Base-by-base conservation (phyloP, 345 rosid genomes). In the Turritis glabra region DNA sequence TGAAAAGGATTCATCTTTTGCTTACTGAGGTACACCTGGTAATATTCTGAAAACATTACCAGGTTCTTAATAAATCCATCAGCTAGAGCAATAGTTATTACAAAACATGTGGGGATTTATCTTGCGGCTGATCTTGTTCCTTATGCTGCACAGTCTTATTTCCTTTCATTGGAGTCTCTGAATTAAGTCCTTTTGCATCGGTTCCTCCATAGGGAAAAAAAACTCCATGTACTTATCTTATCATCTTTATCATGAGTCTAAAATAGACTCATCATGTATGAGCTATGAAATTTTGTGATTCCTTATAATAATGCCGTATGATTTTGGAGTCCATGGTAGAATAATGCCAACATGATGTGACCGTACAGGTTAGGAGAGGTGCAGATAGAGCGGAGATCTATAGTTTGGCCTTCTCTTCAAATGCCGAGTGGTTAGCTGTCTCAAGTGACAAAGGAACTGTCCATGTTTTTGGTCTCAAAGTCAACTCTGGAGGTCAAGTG, bases 361-460 rank as follows among this genome's bases (percentile, higher is more conserved):
- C 6, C 43, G 13, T 63, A 44, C 71, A 96, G 99, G 89, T 96
- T 26, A 87, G 99, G 77, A 90, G 99, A 73, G 99, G 99, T 76
- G 97, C 98, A 30, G 99, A 96, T 74, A 89, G 99, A 86, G 98
- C 99, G 5, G 99, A 92, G 74, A 88, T 96, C 54, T 85, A 90
- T 76, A 96, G 99, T 78, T 73, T 96, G 88, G 98, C 98, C 12
- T 96, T 96, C 78, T 96, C 98, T 66, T 72, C 96, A 69, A 81
- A 85, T 74, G 89, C 91, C 5, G 89, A 92, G 44, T 89, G 97
- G 98, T 73, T 92, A 53, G 97, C 97, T 38, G 99, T 92, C 72
- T 96, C 99, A 51, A 96, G 99, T 79, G 99, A 92, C 82, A 92
- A 96, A 76, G 98, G 99, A 50, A 96, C 99, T 8, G 90, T 96